phyloP scores from a whole-genome alignment of 2,329 filamentous ascomycete species.

The Colletotrichum spaethianum region DNA sequence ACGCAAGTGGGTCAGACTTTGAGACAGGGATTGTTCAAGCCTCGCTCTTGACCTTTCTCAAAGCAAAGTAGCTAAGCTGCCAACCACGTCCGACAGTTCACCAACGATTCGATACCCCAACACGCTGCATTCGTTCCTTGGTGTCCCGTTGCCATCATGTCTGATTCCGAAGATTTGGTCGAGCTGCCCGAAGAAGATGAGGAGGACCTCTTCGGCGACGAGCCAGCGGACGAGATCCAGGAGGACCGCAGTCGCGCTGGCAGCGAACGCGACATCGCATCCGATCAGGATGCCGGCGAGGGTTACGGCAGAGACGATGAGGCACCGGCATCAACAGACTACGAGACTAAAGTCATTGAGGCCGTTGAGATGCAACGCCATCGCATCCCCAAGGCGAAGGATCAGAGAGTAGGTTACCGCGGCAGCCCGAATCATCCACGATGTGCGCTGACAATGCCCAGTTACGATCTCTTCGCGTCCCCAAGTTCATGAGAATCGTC shows the following conservation, averaged over 20 bases:
- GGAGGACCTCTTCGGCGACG: constrained; percentile 75
- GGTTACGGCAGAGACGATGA: constrained; percentile 62
- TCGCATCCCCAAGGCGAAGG: constrained; percentile 77
- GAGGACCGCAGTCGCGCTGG: constrained; percentile 71
- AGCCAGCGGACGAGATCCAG: constrained; percentile 70
- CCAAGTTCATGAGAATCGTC: constrained; percentile 79
- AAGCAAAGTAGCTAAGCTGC: constrained; percentile 13
- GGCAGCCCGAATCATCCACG: background rate
- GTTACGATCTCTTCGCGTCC: constrained; percentile 80
- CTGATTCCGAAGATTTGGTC: constrained; percentile 69
- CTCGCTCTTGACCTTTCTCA: constrained; percentile 25
- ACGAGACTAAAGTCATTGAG: constrained; percentile 70
- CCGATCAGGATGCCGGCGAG: constrained; percentile 63
- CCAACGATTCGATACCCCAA: background rate
- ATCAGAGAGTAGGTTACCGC: constrained; percentile 72
- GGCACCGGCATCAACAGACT: constrained; percentile 48
- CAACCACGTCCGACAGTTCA: background rate
- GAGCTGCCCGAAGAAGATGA: constrained; percentile 66
- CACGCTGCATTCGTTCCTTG: background rate
- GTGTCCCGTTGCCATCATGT: constrained; percentile 57
- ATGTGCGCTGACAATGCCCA: constrained; percentile 49
- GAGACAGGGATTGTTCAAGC: constrained; percentile 30
- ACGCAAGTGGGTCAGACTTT: constrained; percentile 30
- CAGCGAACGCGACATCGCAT: constrained; percentile 73
- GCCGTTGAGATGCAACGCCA: constrained; percentile 78